Evolutionary conservation across 2,329 filamentous ascomycete genomes (phyloP), one percentile per base, ranked within the genome.

Genomic region (Talaromyces verruculosus): DNA sequence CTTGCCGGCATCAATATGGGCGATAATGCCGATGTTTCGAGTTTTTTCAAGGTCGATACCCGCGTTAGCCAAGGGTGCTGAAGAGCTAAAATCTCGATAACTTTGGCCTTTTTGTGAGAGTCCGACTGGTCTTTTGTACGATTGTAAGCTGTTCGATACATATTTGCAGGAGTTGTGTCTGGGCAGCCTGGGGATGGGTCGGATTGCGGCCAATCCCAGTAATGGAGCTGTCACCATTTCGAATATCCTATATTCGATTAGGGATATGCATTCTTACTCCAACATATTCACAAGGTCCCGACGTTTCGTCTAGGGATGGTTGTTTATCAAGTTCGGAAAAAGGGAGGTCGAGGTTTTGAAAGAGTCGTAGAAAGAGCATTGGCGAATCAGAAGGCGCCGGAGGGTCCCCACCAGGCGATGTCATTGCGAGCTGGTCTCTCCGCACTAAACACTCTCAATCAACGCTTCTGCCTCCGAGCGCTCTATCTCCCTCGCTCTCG

Each of bases 1-100:
- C 83, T 99, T 99, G 8, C 95, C 95, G 65, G 95, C 95, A 88
- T 98, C 95, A 70, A 99, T 97, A 78, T 99, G 95, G 67, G 95
- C 95, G 77, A 99, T 97, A 71, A 99, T 98, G 68, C 95, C 95
- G 76, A 99, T 97, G 75, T 99, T 99, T 71, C 94, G 86, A 61
- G 93, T 95, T 72, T 87, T 87, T 45, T 86, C 83, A 19, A 88
- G 81, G 67, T 74, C 69, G 35, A 72, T 70, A 35, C 64, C 69
- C 5, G 62, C 11, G 47, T 76, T 72, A 33, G 66, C 68, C 66
- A 63, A 69, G 2, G 68, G 62, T 3, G 69, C 22, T 15, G 70
- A 68, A 1, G 73, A 74, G 5, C 77, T 77, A 45, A 79, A 77
- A 7, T 59, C 67, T 61, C 70, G 71, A 3, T 67, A 49, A 25